phyloP scores from a whole-genome alignment of 441 rosid genomes.

The Arabidopsis lyrata region DNA sequence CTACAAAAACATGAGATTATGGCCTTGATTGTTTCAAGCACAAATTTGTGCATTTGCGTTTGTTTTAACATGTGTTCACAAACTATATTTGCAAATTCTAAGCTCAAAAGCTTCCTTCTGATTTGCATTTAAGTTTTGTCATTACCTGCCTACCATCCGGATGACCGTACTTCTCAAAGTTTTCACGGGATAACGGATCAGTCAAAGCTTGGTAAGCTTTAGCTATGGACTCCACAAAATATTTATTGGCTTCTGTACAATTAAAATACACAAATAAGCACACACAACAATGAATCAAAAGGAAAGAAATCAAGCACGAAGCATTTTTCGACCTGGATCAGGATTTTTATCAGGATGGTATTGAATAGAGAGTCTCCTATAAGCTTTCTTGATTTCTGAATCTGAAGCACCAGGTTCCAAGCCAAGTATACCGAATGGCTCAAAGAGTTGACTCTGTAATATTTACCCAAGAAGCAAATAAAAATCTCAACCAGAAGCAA shows the following conservation, averaged over 20 bases:
- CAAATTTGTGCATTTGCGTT: background rate
- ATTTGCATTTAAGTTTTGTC: background rate
- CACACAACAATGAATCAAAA: slow-evolving; percentile 10
- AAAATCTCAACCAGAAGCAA: background rate
- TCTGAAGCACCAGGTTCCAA: slow-evolving; percentile 83
- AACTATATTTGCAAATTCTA: background rate
- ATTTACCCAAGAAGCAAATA: slow-evolving; percentile 25
- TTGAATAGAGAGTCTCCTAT: slow-evolving; percentile 83
- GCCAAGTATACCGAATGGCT: slow-evolving; percentile 88
- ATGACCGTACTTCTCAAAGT: slow-evolving; percentile 98
- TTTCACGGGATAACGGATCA: slow-evolving; percentile 93
- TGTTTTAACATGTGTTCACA: background rate
- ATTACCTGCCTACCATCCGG: slow-evolving; percentile 98
- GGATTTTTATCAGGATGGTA: slow-evolving; percentile 99
- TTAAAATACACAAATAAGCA: slow-evolving; percentile 31
- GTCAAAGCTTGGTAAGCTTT: slow-evolving; percentile 99
- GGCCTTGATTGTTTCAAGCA: background rate
- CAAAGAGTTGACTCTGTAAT: slow-evolving; percentile 83
- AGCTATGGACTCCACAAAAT: slow-evolving; percentile 89
- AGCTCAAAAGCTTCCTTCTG: background rate
- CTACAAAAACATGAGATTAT: background rate
- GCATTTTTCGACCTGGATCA: slow-evolving; percentile 89
- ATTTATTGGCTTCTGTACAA: slow-evolving; percentile 76
- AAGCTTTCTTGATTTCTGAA: slow-evolving; percentile 86
- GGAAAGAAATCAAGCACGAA: too few relatives aligned